A percentile compares a stretch with the other conserved stretches of the same genome.
Conservation (phyloP, 2,329 filamentous ascomycete genomes). For the Pyrenochaeta sp. region DNA sequence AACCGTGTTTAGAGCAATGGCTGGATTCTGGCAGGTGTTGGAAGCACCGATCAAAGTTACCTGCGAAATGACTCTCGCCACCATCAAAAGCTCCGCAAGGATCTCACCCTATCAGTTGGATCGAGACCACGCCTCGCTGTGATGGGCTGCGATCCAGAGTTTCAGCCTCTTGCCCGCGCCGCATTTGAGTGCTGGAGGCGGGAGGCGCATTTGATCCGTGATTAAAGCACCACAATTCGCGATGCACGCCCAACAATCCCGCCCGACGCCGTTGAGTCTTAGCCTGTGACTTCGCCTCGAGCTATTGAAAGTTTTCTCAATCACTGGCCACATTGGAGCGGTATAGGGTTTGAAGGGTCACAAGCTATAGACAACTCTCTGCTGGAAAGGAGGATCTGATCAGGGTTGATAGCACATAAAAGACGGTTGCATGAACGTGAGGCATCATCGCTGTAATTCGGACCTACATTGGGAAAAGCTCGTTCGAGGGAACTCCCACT, state of each 20-base stretch:
- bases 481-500: constrained; percentile 5
- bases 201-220: constrained; percentile 33
- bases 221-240: constrained; percentile 24
- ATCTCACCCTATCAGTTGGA: constrained; percentile 21
- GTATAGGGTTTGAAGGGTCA: background rate
- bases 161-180: constrained; percentile 36
- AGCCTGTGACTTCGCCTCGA: constrained; percentile 20
- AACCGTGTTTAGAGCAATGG: constrained; percentile 16
- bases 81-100: constrained; percentile 6
- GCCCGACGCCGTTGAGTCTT: constrained; percentile 26
- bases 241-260: constrained; percentile 31
- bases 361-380: background rate
- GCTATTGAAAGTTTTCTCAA: constrained; percentile 1
- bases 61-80: constrained; percentile 21
- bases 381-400: constrained; percentile 4
- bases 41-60: constrained; percentile 14
- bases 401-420: background rate
- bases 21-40: constrained; percentile 8
- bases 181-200: constrained; percentile 21
- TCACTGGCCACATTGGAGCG: background rate
- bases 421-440: constrained; percentile 14
- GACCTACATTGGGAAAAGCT: constrained; percentile 6
- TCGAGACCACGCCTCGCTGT: constrained; percentile 17
- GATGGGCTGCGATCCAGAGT: constrained; percentile 30
- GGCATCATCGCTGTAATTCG: constrained; percentile 5